Conservation (phyloP, 106 monocot species). For the Platanthera zijinensis region DNA sequence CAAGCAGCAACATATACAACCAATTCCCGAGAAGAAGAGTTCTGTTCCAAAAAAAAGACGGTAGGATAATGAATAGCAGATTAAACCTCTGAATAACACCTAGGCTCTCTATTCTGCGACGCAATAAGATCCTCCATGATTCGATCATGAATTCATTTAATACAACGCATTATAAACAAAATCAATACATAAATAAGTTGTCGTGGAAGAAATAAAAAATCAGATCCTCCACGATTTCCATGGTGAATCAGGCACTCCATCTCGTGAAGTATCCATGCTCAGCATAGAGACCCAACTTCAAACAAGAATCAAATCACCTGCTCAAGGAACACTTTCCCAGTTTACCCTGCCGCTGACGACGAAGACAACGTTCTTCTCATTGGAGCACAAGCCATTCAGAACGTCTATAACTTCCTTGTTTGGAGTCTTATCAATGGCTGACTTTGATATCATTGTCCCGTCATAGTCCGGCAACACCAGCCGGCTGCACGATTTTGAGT, state of each 20-base stretch:
- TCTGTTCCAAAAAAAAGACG: too few species aligned
- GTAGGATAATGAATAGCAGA: too few species aligned
- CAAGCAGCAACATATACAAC: too few species aligned
- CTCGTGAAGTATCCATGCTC: slow-evolving; percentile 91
- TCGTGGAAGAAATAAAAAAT: too few species aligned
- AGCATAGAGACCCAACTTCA: slow-evolving; percentile 73
- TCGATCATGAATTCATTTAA: too few species aligned
- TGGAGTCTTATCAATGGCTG: slow-evolving; percentile 61
- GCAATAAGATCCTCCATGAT: too few species aligned
- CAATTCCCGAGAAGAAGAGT: too few species aligned
- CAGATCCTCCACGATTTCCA: too few species aligned
- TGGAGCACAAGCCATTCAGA: slow-evolving; percentile 50
- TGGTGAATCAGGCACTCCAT: not conserved
- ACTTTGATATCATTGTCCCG: slow-evolving; percentile 79
- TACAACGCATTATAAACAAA: too few species aligned
- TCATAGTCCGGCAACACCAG: slow-evolving; percentile 85
- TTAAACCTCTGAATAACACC: too few species aligned
- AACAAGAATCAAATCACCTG: slow-evolving; percentile 63
- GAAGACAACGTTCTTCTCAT: slow-evolving; percentile 82
- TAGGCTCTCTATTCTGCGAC: too few species aligned
- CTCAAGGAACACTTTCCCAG: slow-evolving; percentile 58
- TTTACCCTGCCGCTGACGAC: slow-evolving; percentile 66
- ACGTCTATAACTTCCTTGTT: slow-evolving; percentile 62
- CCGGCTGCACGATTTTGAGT: slow-evolving; percentile 43
- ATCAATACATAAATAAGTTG: too few species aligned